A percentile compares a stretch with the other conserved stretches of the same genome.
Conservation (phyloP, 345 rosid species). For the Cardiospermum halicacabum region DNA sequence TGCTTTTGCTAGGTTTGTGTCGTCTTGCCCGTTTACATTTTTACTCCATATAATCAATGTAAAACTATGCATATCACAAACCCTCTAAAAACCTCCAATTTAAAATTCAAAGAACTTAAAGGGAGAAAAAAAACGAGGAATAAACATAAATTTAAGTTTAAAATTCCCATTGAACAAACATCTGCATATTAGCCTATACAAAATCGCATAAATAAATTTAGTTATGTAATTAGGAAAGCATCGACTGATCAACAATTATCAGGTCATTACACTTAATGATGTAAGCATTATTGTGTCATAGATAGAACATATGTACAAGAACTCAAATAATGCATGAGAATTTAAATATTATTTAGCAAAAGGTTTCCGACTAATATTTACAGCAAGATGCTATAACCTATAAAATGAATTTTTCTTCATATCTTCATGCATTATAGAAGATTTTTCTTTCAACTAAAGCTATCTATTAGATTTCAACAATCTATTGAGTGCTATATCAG, state of each 20-base stretch:
- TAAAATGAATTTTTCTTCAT: neutral
- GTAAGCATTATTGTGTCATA: too few species aligned
- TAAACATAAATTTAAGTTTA: neutral
- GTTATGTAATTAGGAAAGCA: neutral
- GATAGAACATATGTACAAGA: too few species aligned
- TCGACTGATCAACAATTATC: neutral
- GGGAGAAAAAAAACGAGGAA: neutral
- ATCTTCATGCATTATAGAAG: too few species aligned
- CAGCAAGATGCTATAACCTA: neutral
- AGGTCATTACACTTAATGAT: neutral
- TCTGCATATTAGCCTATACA: neutral
- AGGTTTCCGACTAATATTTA: neutral
- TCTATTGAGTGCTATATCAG: neutral
- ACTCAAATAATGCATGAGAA: neutral
- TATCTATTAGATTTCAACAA: neutral
- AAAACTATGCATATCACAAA: neutral
- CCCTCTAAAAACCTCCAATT: neutral
- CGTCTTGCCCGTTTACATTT: constrained; percentile 2
- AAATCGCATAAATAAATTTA: neutral
- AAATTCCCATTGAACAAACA: too few species aligned
- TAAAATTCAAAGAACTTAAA: neutral
- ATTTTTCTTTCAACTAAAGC: too few species aligned
- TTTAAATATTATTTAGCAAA: too few species aligned
- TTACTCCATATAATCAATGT: neutral
- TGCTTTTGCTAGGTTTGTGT: constrained; percentile 88